Conservation (phyloP, 1,284 basidiomycete genomes). For the Sporisorium scitamineum region DNA sequence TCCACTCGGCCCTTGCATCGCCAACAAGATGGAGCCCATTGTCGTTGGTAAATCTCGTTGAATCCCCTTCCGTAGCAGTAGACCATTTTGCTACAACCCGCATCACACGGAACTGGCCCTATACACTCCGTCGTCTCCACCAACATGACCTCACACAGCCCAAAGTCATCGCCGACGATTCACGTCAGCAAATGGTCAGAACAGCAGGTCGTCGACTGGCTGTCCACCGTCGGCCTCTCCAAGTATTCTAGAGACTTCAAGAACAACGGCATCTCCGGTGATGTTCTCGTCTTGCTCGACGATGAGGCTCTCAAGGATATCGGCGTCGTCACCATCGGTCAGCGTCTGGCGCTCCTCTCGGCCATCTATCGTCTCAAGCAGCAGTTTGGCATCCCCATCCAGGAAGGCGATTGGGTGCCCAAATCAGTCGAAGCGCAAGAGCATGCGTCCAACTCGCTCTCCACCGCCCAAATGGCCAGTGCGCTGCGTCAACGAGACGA, state of each 20-base stretch:
- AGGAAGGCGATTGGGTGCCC: conserved; percentile 65
- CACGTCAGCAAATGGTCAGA: conserved; percentile 62
- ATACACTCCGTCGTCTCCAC: neutral
- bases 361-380: conserved; percentile 64
- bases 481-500: conserved; percentile 59
- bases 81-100: neutral
- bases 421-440: conserved; percentile 43
- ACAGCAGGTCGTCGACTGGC: conserved; percentile 58
- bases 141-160: conserved; percentile 38
- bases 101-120: neutral
- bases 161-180: conserved; percentile 38
- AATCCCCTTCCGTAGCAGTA: neutral
- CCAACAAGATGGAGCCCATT: conserved; percentile 1
- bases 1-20: neutral
- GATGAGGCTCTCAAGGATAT: conserved; percentile 64
- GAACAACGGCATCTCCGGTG: conserved; percentile 64
- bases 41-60: neutral
- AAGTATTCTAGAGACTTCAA: conserved; percentile 52
- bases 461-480: conserved; percentile 30
- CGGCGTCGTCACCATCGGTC: conserved; percentile 63
- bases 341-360: conserved; percentile 60
- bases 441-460: conserved; percentile 19
- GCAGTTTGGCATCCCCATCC: conserved; percentile 60
- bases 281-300: conserved; percentile 65
- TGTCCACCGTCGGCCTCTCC: conserved; percentile 46